Evolutionary conservation across 2,329 filamentous ascomycete genomes (phyloP), one percentile per base, ranked within the genome.

Genomic region (Grosmannia clavigera): DNA sequence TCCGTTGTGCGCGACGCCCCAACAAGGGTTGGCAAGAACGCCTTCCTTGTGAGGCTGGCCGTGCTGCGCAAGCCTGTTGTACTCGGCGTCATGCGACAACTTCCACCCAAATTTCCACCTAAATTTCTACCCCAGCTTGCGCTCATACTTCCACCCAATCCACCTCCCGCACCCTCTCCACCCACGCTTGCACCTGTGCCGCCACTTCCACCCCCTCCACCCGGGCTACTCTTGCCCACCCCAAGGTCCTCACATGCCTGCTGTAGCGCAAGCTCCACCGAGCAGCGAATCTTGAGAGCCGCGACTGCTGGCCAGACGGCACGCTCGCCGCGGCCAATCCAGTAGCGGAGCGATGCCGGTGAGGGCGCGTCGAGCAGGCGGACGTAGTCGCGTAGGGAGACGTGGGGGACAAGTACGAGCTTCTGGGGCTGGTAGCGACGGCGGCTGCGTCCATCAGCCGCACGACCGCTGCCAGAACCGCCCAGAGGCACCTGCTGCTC

Each of bases 291-390:
- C 66, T 87, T 86, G 63, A 97, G 73, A 16, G 91, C 90, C 38
- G 85, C 85, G 3, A 96, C 83, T 2, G 90, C 89, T 0, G 92
- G 92, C 92, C 92, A 97, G 0, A 96, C 90, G 65, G 88, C 92
- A 63, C 85, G 77, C 73, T 97, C 92, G 1, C 92, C 92, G 59
- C 87, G 81, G 38, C 85, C 72, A 59, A 95, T 91, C 92, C 92
- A 96, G 66, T 92, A 88, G 61, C 90, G 84, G 3, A 96, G 75
- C 10, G 83, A 85, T 61, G 86, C 83, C 58, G 82, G 78, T 0
- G 87, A 92, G 0, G 91, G 91, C 35, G 87, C 89, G 70, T 95
- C 88, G n/a, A 96, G 79, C 40, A 96, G 74, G 40, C 86, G 81
- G 51, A 86, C 75, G 69, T 95, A 90, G 71, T 96, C 92, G 0